Evolutionary conservation across 1,284 basidiomycete species (phyloP).

Genomic region (Cryptococcus amylolentus): DNA sequence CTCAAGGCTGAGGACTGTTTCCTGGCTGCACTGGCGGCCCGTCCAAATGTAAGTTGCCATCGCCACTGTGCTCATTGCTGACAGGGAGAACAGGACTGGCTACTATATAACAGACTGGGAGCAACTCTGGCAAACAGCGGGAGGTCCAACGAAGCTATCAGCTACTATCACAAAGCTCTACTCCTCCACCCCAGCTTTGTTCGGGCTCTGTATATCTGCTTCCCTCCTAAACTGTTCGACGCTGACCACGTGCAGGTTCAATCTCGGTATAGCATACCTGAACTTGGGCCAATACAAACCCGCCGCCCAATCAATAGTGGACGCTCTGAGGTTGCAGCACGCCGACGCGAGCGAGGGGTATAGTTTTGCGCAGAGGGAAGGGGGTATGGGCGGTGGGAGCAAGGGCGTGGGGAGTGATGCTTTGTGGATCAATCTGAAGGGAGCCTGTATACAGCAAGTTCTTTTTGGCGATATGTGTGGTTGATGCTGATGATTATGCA

Average conservation of each 20-base stretch:
- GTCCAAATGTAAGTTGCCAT: slow-evolving; percentile 67
- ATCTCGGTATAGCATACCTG: slow-evolving; percentile 85
- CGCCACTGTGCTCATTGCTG: slow-evolving; percentile 3
- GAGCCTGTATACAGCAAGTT: slow-evolving; percentile 63
- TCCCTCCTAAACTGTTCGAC: not conserved
- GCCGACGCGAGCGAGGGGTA: slow-evolving; percentile 63
- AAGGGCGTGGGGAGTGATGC: slow-evolving; percentile 70
- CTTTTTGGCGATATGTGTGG: not conserved
- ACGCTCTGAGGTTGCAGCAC: slow-evolving; percentile 80
- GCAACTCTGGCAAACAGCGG: slow-evolving; percentile 95
- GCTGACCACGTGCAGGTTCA: slow-evolving; percentile 59
- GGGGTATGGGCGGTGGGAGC: slow-evolving; percentile 46
- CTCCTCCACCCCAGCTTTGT: slow-evolving; percentile 91
- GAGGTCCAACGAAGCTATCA: slow-evolving; percentile 72
- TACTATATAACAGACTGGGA: slow-evolving; percentile 92
- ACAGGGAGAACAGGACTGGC: slow-evolving; percentile 67
- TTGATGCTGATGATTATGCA: slow-evolving; percentile 8
- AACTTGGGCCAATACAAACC: slow-evolving; percentile 81
- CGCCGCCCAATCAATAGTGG: slow-evolving; percentile 77
- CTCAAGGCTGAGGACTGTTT: slow-evolving; percentile 93
- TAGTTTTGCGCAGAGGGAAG: slow-evolving; percentile 49
- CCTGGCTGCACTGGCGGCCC: slow-evolving; percentile 75
- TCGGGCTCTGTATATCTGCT: slow-evolving; percentile 64
- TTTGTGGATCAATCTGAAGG: slow-evolving; percentile 80
- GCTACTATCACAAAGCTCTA: slow-evolving; percentile 86